Base-by-base conservation (phyloP, 305 asterid species). In the Andrographis paniculata region DNA sequence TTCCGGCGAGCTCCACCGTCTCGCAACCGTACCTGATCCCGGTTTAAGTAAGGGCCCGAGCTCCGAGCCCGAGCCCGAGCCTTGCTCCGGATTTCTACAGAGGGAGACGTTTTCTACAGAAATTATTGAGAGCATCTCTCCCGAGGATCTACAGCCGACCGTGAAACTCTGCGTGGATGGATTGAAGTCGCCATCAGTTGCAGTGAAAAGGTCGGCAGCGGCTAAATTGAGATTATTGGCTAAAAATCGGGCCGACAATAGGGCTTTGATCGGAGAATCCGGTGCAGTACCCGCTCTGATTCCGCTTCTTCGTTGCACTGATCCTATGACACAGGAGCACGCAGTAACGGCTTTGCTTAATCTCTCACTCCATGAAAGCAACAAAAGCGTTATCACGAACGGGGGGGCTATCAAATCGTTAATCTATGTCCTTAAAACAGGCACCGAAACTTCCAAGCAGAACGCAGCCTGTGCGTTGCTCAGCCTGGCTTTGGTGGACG, bases 111-210 rank as follows among this genome's bases (percentile, higher is more conserved):
- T 89, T 70, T 82, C 95, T 0, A 89, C 95, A 7, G 95, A 89
- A 28, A 85, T 89, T 15, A 82, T 85, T 6, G 98, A 89, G 51
- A 80, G 72, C 64, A 82, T 85, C 52, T 80, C 95, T 9, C 94
- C 98, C 30, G 98, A 89, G 46, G 98, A 89, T 48, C 94, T 89
- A 20, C 93, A 82, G 44, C 95, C 95, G 18, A 78, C 98, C 1
- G 95, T 85, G 27, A 82, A 85, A 22, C 74, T 89, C 20, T 89
- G 95, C 21, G 69, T 89, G 15, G 95, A 82, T 38, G 79, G 93
- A 0, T 60, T 85, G 51, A 72, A 70, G 21, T 89, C 98, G 2
- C 33, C 79, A 1, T 89, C 95, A 1, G 22, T 71, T 17, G 84
- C 91, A 0, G 83, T 85, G 50, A 78, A 73, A 53, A 73, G 98